phyloP scores from a whole-genome alignment of 2,329 filamentous ascomycete species.

The Calonectria crousiana region DNA sequence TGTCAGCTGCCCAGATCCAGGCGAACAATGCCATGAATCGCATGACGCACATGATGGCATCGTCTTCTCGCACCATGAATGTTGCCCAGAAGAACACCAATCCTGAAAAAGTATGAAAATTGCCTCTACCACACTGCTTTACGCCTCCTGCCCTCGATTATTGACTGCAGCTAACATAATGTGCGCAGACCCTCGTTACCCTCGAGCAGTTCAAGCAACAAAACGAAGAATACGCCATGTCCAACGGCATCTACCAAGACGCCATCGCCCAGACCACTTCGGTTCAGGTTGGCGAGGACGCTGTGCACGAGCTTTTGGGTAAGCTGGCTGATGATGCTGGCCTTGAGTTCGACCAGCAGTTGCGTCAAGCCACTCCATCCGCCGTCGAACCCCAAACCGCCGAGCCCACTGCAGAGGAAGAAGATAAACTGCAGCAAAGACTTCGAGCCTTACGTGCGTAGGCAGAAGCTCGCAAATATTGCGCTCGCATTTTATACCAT shows the following conservation, averaged over 20 bases:
- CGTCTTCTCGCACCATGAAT: slow-evolving; percentile 69
- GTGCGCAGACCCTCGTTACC: slow-evolving; percentile 65
- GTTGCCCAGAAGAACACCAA: slow-evolving; percentile 70
- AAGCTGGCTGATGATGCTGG: slow-evolving; percentile 91
- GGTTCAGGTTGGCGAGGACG: slow-evolving; percentile 80
- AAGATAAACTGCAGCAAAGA: slow-evolving; percentile 78
- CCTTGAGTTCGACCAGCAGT: slow-evolving; percentile 82
- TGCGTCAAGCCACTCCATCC: slow-evolving; percentile 68
- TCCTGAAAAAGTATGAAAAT: slow-evolving; percentile 63
- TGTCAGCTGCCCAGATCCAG: slow-evolving; percentile 71
- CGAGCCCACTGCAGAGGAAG: slow-evolving; percentile 81
- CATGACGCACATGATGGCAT: slow-evolving; percentile 74
- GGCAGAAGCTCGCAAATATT: not conserved
- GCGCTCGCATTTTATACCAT: slow-evolving; percentile 13
- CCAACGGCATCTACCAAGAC: slow-evolving; percentile 84
- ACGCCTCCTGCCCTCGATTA: not conserved
- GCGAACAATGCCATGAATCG: slow-evolving; percentile 75
- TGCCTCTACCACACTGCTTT: not conserved
- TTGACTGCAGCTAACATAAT: slow-evolving; percentile 20
- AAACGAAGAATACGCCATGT: slow-evolving; percentile 74
- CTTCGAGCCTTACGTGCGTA: slow-evolving; percentile 68
- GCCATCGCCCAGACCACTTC: slow-evolving; percentile 83
- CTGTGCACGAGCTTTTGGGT: slow-evolving; percentile 86
- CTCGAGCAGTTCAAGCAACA: slow-evolving; percentile 72
- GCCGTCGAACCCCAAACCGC: slow-evolving; percentile 70